Evolutionary conservation across 768 basidiomycete genomes (phyloP).

Genomic region (Cyclocybe aegerita): DNA sequence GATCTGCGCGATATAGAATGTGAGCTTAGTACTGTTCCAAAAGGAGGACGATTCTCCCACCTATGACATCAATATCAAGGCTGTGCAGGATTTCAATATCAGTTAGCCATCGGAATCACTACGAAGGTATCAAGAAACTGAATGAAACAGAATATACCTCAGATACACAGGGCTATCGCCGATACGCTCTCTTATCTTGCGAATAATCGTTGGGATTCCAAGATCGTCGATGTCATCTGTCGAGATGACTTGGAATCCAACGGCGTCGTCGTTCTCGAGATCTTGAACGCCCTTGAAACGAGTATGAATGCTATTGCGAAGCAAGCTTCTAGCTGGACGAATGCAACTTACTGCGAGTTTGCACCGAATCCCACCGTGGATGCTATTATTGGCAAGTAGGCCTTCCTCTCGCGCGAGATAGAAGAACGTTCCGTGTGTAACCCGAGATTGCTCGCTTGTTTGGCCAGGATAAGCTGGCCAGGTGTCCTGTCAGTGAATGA

Average conservation of each 20-base stretch:
- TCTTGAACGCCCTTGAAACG: slow-evolving; percentile 54
- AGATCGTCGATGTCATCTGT: slow-evolving; percentile 84
- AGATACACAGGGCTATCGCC: slow-evolving; percentile 78
- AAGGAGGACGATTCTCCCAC: slow-evolving; percentile 30
- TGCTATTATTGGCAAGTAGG: slow-evolving; percentile 70
- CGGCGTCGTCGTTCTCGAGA: slow-evolving; percentile 64
- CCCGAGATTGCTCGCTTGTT: slow-evolving; percentile 57
- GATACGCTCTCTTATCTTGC: slow-evolving; percentile 68
- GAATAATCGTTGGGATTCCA: slow-evolving; percentile 68
- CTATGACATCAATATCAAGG: slow-evolving; percentile 82
- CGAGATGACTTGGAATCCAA: slow-evolving; percentile 79
- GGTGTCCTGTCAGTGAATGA: slow-evolving; percentile 45
- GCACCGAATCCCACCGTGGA: slow-evolving; percentile 86
- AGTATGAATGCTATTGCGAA: slow-evolving; percentile 38
- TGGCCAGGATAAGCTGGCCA: slow-evolving; percentile 60
- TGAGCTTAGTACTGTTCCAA: not conserved
- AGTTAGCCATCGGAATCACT: not conserved
- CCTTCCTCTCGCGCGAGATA: slow-evolving; percentile 77
- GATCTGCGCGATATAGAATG: slow-evolving; percentile 41
- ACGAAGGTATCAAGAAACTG: not conserved
- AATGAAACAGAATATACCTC: slow-evolving; percentile 50
- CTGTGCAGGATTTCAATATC: slow-evolving; percentile 28
- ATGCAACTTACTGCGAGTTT: slow-evolving; percentile 48
- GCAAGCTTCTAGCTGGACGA: slow-evolving; percentile 21
- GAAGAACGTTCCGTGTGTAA: slow-evolving; percentile 90